Evolutionary conservation across 805 yeast species (phyloP), one percentile per base, ranked within the genome.

Genomic region (Cyberlindnera americana): DNA sequence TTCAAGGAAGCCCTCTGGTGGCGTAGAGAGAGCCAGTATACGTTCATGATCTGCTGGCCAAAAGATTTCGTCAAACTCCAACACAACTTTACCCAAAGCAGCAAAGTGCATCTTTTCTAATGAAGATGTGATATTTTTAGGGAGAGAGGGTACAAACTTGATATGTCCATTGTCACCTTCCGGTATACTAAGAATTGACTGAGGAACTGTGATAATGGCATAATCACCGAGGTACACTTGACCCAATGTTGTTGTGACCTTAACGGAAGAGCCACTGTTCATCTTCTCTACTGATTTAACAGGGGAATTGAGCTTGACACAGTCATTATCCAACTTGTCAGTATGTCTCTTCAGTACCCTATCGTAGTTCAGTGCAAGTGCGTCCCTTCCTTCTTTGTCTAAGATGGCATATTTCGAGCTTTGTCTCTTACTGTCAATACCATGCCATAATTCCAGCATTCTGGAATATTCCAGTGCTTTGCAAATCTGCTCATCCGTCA

Each of bases 341-440:
- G 58, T 56, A 19, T 78, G 67, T 37, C 73, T 65, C 7, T 75
- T 64, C 15, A 81, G 60, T 1, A 87, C 62, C 11, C 59, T 52
- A 35, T 69, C 75, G 57, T 80, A 83, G 49, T 74, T 70, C 35
- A 70, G 56, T 37, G 82, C 82, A 46, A 77, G 67, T 14, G 89
- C 79, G 55, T 89, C 81, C 49, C 96, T 69, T 1, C 96, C 96
- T 37, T 77, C 78, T 49, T 80, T 81, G 43, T 77, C 86, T 59
- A 81, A 73, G 13, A 73, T 59, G 2, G 88, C 72, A 53, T 75
- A 81, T 49, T 81, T 81, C 3, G 83, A 81, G 50, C 95, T 83
- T 55, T 82, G 69, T 15, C 61, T 58, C 16, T 73, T 73, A 78
- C 87, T 78, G 19, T 81, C 70, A 22, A 82, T 67, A 1, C 95